phyloP scores from a whole-genome alignment of 1,284 basidiomycete species.

The Apiotrichum brassicae region DNA sequence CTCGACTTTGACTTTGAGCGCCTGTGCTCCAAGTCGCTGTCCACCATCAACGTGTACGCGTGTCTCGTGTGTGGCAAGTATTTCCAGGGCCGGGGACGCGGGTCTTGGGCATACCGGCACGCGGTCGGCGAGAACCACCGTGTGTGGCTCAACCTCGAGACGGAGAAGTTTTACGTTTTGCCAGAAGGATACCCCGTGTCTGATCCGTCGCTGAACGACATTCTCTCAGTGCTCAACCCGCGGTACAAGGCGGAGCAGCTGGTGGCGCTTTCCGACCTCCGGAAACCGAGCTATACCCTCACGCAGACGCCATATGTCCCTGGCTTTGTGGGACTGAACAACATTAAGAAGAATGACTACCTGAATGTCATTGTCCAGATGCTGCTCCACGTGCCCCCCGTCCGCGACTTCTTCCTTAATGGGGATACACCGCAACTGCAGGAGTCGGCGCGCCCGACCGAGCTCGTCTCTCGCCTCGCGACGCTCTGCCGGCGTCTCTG shows the following conservation, averaged over 20 bases:
- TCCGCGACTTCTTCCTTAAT: slow-evolving; percentile 80
- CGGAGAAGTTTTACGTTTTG: slow-evolving; percentile 94
- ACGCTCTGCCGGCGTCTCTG: slow-evolving; percentile 84
- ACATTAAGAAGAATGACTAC: slow-evolving; percentile 94
- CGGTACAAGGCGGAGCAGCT: slow-evolving; percentile 57
- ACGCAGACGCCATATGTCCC: slow-evolving; percentile 74
- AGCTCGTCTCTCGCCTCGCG: slow-evolving; percentile 80
- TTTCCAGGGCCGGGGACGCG: slow-evolving; percentile 91
- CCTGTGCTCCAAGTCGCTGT: slow-evolving; percentile 90
- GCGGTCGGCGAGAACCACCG: slow-evolving; percentile 97
- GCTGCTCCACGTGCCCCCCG: slow-evolving; percentile 79
- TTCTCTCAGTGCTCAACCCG: slow-evolving; percentile 82
- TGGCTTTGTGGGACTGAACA: slow-evolving; percentile 94
- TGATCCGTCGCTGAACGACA: slow-evolving; percentile 91
- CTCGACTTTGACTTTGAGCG: slow-evolving; percentile 99
- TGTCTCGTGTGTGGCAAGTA: slow-evolving; percentile 98
- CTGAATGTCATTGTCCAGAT: slow-evolving; percentile 96
- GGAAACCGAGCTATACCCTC: slow-evolving; percentile 68
- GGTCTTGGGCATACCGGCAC: slow-evolving; percentile 91
- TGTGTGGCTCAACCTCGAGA: slow-evolving; percentile 93
- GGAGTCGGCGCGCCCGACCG: slow-evolving; percentile 48
- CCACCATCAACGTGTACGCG: slow-evolving; percentile 95
- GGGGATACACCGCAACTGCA: slow-evolving; percentile 53
- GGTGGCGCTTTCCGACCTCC: slow-evolving; percentile 54
- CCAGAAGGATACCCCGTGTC: slow-evolving; percentile 95